Evolutionary conservation across 306 rosid genomes (phyloP), one percentile per base, ranked within the genome.

Genomic region (Vigna unguiculata): DNA sequence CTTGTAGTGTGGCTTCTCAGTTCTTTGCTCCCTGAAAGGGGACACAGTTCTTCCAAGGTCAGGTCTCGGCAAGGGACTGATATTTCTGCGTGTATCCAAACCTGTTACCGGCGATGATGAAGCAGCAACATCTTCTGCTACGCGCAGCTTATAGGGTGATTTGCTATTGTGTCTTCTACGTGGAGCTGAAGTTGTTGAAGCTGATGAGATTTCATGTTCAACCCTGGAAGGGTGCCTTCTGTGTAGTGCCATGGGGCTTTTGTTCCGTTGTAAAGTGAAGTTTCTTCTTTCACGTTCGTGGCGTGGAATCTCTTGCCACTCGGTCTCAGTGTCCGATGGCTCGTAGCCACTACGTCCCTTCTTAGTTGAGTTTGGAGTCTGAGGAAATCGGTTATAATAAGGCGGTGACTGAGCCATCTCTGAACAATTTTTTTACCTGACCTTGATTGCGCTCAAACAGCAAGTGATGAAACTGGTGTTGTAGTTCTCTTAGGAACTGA

Each of bases 271-370:
- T 78, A 75, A 59, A 16, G 6, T 71, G 52, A 30, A 72, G 14
- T 75, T 81, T 77, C 65, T 82, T 72, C 61, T 78, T 25, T 53
- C 78, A 51, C 77, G 81, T 16, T 85, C 91, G 5, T 67, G 80
- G 80, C 97, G 78, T 0, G 96, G 90, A 43, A 72, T 86, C 20
- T 85, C 93, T 4, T 75, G 87, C 86, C 86, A 80, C 22, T 91
- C 97, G 10, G 97, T 91, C 69, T 94, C 98, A 0, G 90, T 88
- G 77, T 94, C 95, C 65, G 98, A 94, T 13, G 96, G 98, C 30
- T 94, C 98, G 38, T 94, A 94, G 32, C 97, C 97, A 58, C 93
- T 90, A 14, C 90, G 77, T 81, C 89, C 87, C 74, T 84, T 87
- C 84, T 78, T 93, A 68, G 80, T 68, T 32, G 78, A 67, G 47